Evolutionary conservation across 192 early-diverging fungal species (phyloP).

Genomic region (Fimicolochytrium jonesii): DNA sequence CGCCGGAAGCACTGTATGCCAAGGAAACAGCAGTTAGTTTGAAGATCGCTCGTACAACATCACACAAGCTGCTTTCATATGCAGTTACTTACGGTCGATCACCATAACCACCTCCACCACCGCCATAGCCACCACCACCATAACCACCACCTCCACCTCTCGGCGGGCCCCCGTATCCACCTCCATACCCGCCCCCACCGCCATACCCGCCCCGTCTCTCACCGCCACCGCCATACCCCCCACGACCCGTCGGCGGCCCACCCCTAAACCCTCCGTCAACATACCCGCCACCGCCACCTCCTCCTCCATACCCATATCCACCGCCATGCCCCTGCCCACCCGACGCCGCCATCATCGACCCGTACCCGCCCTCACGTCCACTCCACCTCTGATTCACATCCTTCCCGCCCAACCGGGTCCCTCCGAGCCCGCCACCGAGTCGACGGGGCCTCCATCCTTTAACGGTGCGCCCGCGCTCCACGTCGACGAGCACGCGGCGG

Average conservation of each 20-base stretch:
- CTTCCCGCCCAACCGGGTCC: conserved; percentile 56
- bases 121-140: conserved; percentile 8
- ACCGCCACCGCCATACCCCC: conserved; percentile 25
- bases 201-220: conserved; percentile 25
- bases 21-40: no score
- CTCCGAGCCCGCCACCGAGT: conserved; percentile 78
- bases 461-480: conserved; percentile 91
- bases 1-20: no score
- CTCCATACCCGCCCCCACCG: conserved; percentile 27
- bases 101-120: no score
- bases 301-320: conserved; percentile 22
- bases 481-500: conserved; percentile 84
- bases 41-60: no score
- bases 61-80: no score
- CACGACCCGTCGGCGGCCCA: conserved; percentile 19
- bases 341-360: conserved; percentile 18
- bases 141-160: conserved; percentile 45
- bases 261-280: conserved; percentile 16
- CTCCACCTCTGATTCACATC: conserved; percentile 33
- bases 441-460: conserved; percentile 89
- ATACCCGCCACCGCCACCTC: conserved; percentile 28
- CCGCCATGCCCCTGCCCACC: conserved; percentile 35
- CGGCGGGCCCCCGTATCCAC: conserved; percentile 43
- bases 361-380: conserved; percentile 25
- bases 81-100: no score